phyloP scores from a whole-genome alignment of 2,329 filamentous ascomycete genomes.

The Hymenotorrendiella dingleyae region DNA sequence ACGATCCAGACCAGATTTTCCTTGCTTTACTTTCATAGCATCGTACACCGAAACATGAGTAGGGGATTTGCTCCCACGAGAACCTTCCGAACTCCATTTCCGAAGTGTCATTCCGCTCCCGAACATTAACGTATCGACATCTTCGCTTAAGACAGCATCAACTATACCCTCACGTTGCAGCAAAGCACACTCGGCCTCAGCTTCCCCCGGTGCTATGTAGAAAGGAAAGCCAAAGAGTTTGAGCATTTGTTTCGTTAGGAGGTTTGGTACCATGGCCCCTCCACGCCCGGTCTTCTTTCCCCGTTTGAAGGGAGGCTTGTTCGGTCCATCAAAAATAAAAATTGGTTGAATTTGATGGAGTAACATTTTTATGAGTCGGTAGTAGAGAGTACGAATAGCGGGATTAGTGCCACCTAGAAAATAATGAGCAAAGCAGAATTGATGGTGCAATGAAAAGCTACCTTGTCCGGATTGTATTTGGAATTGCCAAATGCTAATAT shows the following conservation, averaged over 20 bases:
- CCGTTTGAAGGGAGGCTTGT: constrained; percentile 82
- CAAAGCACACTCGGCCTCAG: constrained; percentile 90
- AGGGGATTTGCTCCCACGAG: constrained; percentile 57
- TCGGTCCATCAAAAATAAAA: constrained; percentile 84
- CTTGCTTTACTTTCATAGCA: constrained; percentile 47
- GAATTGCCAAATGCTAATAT: constrained; percentile 96
- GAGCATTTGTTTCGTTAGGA: constrained; percentile 77
- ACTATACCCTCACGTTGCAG: constrained; percentile 77
- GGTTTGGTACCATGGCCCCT: constrained; percentile 61
- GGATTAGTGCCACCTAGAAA: constrained; percentile 73
- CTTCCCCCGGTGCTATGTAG: constrained; percentile 88
- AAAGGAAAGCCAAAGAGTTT: constrained; percentile 77
- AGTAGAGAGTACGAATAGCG: constrained; percentile 86
- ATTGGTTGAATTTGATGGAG: constrained; percentile 75
- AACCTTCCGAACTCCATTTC: constrained; percentile 74
- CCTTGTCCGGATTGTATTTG: constrained; percentile 80
- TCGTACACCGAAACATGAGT: constrained; percentile 86
- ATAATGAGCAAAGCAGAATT: constrained; percentile 11
- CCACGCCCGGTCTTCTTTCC: constrained; percentile 66
- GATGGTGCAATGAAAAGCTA: constrained; percentile 24
- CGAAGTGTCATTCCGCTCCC: constrained; percentile 73
- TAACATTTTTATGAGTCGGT: constrained; percentile 74
- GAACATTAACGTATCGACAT: constrained; percentile 98
- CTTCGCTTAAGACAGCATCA: constrained; percentile 90
- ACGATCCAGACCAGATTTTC: constrained; percentile 57